Evolutionary conservation across 2,329 filamentous ascomycete genomes (phyloP).

Genomic region (Dendrostoma leiphaemia): DNA sequence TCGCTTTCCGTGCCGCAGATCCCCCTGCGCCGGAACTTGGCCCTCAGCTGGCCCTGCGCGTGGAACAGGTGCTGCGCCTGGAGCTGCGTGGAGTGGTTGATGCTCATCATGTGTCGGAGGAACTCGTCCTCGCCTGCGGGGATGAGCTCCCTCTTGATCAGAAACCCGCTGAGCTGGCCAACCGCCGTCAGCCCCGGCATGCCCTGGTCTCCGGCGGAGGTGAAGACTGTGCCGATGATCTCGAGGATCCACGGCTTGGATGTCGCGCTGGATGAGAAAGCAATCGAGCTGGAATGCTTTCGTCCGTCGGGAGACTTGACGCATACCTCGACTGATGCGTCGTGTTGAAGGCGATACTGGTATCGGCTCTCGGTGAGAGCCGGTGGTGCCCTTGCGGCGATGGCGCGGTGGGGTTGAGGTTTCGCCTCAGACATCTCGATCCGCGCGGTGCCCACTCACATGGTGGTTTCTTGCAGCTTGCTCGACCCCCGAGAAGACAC

Average conservation of each 20-base stretch:
- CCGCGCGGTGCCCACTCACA: too few species aligned
- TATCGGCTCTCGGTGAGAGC: too few species aligned
- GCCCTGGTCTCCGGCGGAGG: neutral
- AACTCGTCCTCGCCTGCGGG: neutral
- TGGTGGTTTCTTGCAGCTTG: too few species aligned
- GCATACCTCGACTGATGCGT: too few species aligned
- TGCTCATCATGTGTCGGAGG: neutral
- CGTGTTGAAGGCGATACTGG: too few species aligned
- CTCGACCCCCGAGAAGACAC: too few species aligned
- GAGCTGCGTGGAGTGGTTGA: neutral
- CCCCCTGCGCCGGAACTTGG: neutral
- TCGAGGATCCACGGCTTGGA: neutral
- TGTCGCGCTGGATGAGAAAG: too few species aligned
- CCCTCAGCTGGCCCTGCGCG: neutral
- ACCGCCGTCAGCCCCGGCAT: neutral
- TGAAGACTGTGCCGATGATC: neutral
- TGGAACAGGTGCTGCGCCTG: neutral
- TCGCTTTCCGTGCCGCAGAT: neutral
- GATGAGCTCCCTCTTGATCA: neutral
- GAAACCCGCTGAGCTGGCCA: neutral
- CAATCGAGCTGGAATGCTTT: neutral
- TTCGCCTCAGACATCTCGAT: too few species aligned
- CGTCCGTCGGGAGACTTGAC: neutral
- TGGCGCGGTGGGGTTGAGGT: too few species aligned
- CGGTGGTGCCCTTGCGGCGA: too few species aligned